Conservation (phyloP, 2,329 filamentous ascomycete genomes). For the Setomelanomma holmii region DNA sequence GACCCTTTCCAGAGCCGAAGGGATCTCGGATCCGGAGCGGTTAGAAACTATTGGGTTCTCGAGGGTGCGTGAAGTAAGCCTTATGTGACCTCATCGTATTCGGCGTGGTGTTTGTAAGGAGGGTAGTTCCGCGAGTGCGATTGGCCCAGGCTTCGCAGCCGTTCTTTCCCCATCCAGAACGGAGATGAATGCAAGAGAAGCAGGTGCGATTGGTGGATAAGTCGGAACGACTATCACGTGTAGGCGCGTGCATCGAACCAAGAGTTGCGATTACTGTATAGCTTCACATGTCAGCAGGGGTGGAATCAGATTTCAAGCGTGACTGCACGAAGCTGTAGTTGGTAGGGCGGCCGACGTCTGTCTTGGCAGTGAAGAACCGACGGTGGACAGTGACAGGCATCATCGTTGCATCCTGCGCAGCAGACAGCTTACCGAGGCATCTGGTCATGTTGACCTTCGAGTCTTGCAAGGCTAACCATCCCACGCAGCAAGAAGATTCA, state of each 20-base stretch:
- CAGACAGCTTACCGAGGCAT: slow-evolving; percentile 3
- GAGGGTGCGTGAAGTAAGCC: slow-evolving; percentile 28
- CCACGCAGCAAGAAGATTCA: slow-evolving; percentile 11
- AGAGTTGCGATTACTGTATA: slow-evolving; percentile 5
- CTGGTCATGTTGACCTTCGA: slow-evolving; percentile 3
- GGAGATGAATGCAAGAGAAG: slow-evolving; percentile 22
- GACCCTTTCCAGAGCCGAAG: slow-evolving; percentile 20
- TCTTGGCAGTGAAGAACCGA: slow-evolving; percentile 9
- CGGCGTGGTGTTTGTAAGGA: slow-evolving; percentile 4
- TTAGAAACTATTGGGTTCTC: slow-evolving; percentile 23
- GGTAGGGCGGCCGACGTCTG: slow-evolving; percentile 4
- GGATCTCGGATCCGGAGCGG: slow-evolving; percentile 18
- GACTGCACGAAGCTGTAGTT: slow-evolving; percentile 7
- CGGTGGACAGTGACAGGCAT: slow-evolving; percentile 12
- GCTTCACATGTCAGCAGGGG: slow-evolving; percentile 23
- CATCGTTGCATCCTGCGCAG: neutral
- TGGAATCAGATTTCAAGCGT: slow-evolving; percentile 11
- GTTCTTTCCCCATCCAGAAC: slow-evolving; percentile 20
- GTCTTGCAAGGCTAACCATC: slow-evolving; percentile 1
- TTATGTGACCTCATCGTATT: slow-evolving; percentile 16
- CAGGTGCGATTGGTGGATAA: slow-evolving; percentile 17
- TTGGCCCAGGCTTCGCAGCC: slow-evolving; percentile 7
- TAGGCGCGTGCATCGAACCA: slow-evolving; percentile 12
- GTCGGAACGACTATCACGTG: slow-evolving; percentile 22
- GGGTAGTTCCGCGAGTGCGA: slow-evolving; percentile 12